phyloP scores from a whole-genome alignment of 148 eudicot genomes.

The Fagopyrum tataricum region DNA sequence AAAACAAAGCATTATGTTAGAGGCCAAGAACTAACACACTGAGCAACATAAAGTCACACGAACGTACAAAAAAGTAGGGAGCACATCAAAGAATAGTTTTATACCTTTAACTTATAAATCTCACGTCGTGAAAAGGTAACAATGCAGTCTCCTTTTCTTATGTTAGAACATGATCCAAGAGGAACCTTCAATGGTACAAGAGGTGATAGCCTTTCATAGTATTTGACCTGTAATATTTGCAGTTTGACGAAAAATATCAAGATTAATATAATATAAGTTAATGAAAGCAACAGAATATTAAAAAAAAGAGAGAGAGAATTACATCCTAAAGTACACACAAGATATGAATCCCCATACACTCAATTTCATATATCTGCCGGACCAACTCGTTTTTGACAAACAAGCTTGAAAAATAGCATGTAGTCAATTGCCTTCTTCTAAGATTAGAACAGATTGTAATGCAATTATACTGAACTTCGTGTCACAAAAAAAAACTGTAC shows the following conservation, averaged over 20 bases:
- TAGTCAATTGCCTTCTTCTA: too few species aligned
- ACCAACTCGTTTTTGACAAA: background rate
- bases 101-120: slow-evolving; percentile 70
- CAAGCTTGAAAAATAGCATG: background rate
- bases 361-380: slow-evolving; percentile 2
- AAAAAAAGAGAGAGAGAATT: background rate
- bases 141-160: slow-evolving; percentile 79
- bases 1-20: background rate
- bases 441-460: too few species aligned
- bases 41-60: background rate
- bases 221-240: slow-evolving; percentile 41
- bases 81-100: background rate
- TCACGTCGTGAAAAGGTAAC: slow-evolving; percentile 82
- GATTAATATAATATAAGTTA: background rate
- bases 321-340: background rate
- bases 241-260: background rate
- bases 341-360: background rate
- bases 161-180: slow-evolving; percentile 69
- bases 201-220: slow-evolving; percentile 90
- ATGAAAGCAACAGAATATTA: slow-evolving; percentile 11
- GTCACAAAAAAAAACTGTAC: background rate
- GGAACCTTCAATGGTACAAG: slow-evolving; percentile 63
- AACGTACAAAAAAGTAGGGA: background rate
- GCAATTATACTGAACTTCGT: too few species aligned
- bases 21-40: slow-evolving; percentile 6